Conservation (phyloP, 176 grass and related monocot species). For the Phoenix roebelenii region DNA sequence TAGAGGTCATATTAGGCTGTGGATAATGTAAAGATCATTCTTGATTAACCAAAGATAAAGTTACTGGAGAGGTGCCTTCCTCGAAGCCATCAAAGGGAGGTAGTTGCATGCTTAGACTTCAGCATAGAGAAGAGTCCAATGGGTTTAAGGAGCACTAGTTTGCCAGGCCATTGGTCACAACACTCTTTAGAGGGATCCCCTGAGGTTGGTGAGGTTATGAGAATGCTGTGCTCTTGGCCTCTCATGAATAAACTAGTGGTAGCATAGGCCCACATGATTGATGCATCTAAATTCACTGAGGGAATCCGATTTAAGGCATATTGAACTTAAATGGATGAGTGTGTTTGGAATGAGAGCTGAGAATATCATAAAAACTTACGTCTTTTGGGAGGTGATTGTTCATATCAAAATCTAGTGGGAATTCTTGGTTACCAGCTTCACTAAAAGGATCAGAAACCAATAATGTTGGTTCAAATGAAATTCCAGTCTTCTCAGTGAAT, state of each 20-base stretch:
- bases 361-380: no score
- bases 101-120: neutral
- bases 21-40: no score
- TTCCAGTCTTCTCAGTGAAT: no score
- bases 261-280: slow-evolving; percentile 3
- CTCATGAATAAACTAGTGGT: neutral
- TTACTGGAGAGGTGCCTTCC: slow-evolving; percentile 10
- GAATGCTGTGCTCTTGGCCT: neutral
- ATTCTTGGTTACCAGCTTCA: no score
- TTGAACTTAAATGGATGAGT: neutral
- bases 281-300: slow-evolving; percentile 1
- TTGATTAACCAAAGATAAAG: no score
- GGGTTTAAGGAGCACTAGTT: slow-evolving; percentile 1
- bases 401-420: no score
- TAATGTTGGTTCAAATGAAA: no score
- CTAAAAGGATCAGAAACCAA: no score
- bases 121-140: neutral
- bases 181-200: slow-evolving; percentile 1
- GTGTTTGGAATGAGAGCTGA: no score
- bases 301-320: neutral
- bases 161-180: neutral
- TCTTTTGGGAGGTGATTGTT: no score
- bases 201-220: slow-evolving; percentile 5
- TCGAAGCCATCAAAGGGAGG: slow-evolving; percentile 5
- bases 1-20: no score